A percentile compares a stretch with the other conserved stretches of the same genome.
Evolutionary conservation across 2,329 filamentous ascomycete species (phyloP).

Genomic region (Cladosporium sp.): DNA sequence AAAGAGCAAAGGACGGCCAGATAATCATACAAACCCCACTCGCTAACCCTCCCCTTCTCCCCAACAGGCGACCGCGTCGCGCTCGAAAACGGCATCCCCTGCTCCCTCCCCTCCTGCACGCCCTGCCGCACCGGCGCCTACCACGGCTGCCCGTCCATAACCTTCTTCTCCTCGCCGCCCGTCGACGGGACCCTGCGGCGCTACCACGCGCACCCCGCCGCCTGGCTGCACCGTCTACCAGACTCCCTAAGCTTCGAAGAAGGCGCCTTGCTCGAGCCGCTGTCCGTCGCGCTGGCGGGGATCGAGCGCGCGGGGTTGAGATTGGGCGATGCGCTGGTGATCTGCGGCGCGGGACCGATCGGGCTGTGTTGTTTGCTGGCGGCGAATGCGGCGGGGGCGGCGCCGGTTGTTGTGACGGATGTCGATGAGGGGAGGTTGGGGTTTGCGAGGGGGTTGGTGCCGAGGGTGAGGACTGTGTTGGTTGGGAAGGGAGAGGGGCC

Average conservation of each 20-base stretch:
- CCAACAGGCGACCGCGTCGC: constrained; percentile 27
- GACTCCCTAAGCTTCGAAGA: constrained; percentile 36
- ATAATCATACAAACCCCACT: no score
- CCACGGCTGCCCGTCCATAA: constrained; percentile 25
- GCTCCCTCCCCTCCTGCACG: constrained; percentile 24
- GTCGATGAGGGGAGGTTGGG: constrained; percentile 36
- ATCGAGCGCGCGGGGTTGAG: constrained; percentile 35
- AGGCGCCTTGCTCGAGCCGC: constrained; percentile 43
- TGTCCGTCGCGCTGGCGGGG: constrained; percentile 42
- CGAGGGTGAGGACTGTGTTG: constrained; percentile 32
- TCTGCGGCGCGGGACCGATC: constrained; percentile 34
- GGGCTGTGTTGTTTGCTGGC: constrained; percentile 36
- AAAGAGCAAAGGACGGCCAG: no score
- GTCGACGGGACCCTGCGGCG: constrained; percentile 26
- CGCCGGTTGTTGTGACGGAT: constrained; percentile 40
- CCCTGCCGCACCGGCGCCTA: constrained; percentile 27
- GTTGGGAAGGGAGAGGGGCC: constrained; percentile 32
- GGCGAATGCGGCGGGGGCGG: constrained; percentile 40
- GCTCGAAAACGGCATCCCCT: constrained; percentile 30
- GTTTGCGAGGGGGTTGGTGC: constrained; percentile 32
- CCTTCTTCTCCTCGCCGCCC: constrained; percentile 28
- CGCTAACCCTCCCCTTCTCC: not conserved
- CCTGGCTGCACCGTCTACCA: constrained; percentile 32
- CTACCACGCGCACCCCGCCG: constrained; percentile 27
- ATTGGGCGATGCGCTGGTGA: constrained; percentile 35